Evolutionary conservation across 2,329 filamentous ascomycete genomes (phyloP).

Genomic region (Didymellaceae sp.): DNA sequence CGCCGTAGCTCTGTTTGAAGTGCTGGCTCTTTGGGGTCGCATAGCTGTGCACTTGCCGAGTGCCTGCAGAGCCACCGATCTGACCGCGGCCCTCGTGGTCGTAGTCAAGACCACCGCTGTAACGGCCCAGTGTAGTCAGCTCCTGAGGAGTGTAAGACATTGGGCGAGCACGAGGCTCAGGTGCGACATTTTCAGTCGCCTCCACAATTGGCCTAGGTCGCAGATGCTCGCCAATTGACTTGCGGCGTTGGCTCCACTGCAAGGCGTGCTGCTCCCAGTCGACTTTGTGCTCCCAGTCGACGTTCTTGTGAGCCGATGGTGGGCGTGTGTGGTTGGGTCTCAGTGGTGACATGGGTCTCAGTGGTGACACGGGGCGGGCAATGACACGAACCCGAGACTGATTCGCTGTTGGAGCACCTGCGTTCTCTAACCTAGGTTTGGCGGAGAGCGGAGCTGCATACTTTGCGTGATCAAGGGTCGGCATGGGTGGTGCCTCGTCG

Average conservation of each 20-base stretch:
- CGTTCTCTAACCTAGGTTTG: slow-evolving; percentile 16
- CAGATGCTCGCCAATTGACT: slow-evolving; percentile 38
- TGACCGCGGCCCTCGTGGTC: slow-evolving; percentile 43
- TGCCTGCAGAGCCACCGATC: slow-evolving; percentile 48
- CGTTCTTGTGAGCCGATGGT: slow-evolving; percentile 18
- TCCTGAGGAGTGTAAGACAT: slow-evolving; percentile 11
- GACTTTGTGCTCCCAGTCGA: slow-evolving; percentile 19
- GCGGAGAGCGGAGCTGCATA: slow-evolving; percentile 13
- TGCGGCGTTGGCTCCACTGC: slow-evolving; percentile 39
- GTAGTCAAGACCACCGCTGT: slow-evolving; percentile 46
- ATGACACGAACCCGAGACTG: slow-evolving; percentile 10
- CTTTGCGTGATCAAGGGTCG: slow-evolving; percentile 28
- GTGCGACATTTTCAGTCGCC: slow-evolving; percentile 13
- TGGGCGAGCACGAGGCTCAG: slow-evolving; percentile 2
- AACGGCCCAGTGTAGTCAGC: slow-evolving; percentile 36
- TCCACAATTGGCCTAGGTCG: slow-evolving; percentile 15
- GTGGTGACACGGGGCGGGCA: slow-evolving; percentile 10
- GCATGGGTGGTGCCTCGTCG: slow-evolving; percentile 26
- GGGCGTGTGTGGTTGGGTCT: slow-evolving; percentile 15
- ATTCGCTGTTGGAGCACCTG: slow-evolving; percentile 3
- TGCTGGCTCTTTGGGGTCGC: slow-evolving; percentile 41
- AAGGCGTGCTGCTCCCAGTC: slow-evolving; percentile 39
- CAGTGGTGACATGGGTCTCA: slow-evolving; percentile 9
- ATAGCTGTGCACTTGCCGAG: slow-evolving; percentile 38
- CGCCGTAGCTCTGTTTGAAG: slow-evolving; percentile 37